phyloP scores from a whole-genome alignment of 2,329 filamentous ascomycete species.

The Paraphaeosphaeria minitans region DNA sequence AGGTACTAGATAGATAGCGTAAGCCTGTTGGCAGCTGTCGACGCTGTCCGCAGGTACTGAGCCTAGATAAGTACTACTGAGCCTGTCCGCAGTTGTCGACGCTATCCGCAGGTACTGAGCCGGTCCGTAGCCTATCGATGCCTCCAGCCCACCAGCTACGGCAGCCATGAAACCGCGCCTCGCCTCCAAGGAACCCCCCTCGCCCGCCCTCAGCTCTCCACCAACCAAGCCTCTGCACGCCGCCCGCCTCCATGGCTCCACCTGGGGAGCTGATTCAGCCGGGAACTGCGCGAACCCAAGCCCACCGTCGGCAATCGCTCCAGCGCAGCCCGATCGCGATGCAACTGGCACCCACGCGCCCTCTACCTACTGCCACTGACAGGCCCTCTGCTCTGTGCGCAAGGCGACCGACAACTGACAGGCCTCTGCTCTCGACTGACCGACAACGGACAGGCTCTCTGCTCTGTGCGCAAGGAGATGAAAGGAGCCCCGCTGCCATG shows the following conservation, averaged over 20 bases:
- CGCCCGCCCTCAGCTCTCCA: constrained; percentile 20
- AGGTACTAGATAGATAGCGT: too few relatives aligned
- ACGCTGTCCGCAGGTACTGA: too few relatives aligned
- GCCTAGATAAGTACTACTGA: too few relatives aligned
- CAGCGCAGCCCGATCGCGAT: background rate
- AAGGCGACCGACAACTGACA: too few relatives aligned
- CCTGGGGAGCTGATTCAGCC: background rate
- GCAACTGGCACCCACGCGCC: background rate
- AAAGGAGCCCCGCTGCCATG: too few relatives aligned
- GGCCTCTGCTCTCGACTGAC: too few relatives aligned
- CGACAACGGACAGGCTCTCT: background rate
- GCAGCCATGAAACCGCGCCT: constrained; percentile 14
- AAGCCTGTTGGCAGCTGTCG: too few relatives aligned
- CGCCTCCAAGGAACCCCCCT: constrained; percentile 20
- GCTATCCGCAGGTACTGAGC: too few relatives aligned
- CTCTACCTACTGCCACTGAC: too few relatives aligned
- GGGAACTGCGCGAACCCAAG: background rate
- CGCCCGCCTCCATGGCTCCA: constrained; percentile 6
- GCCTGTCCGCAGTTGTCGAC: background rate
- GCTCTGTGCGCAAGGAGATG: background rate
- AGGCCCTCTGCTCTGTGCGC: background rate
- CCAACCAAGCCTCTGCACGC: constrained; percentile 26
- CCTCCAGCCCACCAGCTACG: constrained; percentile 13
- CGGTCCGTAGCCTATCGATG: constrained; percentile 15
- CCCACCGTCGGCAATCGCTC: background rate